Evolutionary conservation across 2,329 filamentous ascomycete species (phyloP), one percentile per base, ranked within the genome.

Genomic region (Chaetoscypha palmicola): DNA sequence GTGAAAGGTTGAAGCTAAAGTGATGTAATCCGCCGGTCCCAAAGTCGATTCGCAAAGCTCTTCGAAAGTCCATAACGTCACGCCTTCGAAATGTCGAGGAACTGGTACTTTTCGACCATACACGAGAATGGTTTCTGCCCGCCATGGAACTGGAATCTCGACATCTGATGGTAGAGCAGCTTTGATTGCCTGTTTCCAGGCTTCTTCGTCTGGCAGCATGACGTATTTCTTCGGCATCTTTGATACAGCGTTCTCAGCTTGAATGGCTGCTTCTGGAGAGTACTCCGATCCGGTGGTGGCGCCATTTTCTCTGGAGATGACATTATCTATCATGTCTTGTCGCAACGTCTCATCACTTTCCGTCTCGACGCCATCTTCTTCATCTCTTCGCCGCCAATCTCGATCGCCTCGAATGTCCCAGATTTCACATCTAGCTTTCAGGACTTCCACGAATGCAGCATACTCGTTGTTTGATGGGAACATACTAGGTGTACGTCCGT

Each of bases 11-110:
- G 84, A 89, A 1, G 86, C 84, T 60, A 92, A 75, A 1, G 83
- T 84, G 43, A 90, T 84, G 64, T 90, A 92, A 66, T 92, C 86
- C 21, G 86, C 86, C 1, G 86, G 85, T 0, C 86, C 86, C 34
- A 89, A 79, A 1, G 71, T 69, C 4, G 64, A 66, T 47, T 73
- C 72, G 46, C 85, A 87, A 1, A 91, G 73, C 26, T 83, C 73
- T 11, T 69, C 57, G 55, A 91, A 92, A 8, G 76, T 73, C 76
- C 83, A 88, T 43, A 72, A 71, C 0, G 79, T 74, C 1, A 75
- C 65, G 14, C 81, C 78, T 20, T 73, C 64, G 49, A 73, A 64
- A 28, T 81, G 73, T 3, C 69, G 68, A 1, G 80, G 78, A 2
- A 87, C 72, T 1, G 62, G 57, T 2, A 90, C 67, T 1, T 66